These are phyloP conservation scores for Zymoseptoria brevis DNA, from an alignment of 2,329 filamentous ascomycete genomes.

Conservation along the genomic window DNA sequence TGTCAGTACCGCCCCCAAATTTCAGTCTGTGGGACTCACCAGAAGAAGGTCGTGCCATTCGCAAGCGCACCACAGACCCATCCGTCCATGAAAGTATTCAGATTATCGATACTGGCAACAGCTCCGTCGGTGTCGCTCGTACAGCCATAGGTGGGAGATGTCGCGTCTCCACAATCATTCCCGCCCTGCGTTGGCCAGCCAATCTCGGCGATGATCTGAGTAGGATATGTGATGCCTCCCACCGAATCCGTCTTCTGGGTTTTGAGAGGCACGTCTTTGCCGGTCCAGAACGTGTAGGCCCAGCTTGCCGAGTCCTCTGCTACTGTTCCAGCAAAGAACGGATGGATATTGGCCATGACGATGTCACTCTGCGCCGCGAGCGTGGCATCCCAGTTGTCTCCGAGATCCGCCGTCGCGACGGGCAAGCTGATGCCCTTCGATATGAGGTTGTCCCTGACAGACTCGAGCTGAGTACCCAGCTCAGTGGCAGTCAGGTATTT, in stretches of 20 bases:
- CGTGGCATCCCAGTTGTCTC: conserved; percentile 70
- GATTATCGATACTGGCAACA: conserved; percentile 67
- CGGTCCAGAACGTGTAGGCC: conserved; percentile 77
- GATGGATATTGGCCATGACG: conserved; percentile 95
- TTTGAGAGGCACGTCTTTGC: conserved; percentile 58
- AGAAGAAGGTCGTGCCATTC: conserved; percentile 89
- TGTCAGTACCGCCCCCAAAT: background rate
- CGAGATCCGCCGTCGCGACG: conserved; percentile 80
- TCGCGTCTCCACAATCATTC: conserved; percentile 58
- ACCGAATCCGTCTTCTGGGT: conserved; percentile 32
- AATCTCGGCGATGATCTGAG: conserved; percentile 68
- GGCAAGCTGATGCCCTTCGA: conserved; percentile 59
- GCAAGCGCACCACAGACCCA: conserved; percentile 75
- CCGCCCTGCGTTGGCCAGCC: conserved; percentile 85
- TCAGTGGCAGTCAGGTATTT: conserved; percentile 57
- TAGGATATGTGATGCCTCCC: conserved; percentile 26
- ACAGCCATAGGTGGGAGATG: conserved; percentile 38
- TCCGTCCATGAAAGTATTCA: conserved; percentile 78
- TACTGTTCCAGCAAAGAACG: conserved; percentile 79
- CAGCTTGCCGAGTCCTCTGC: conserved; percentile 63
- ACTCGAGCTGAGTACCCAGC: conserved; percentile 56
- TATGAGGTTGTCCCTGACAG: conserved; percentile 66
- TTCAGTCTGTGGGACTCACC: conserved; percentile 48
- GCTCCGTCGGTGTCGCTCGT: conserved; percentile 50
- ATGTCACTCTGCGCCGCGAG: conserved; percentile 68